These are phyloP conservation scores for Xylaria telfairii DNA, from an alignment of 495 filamentous ascomycete species.

Conservation along the genomic window DNA sequence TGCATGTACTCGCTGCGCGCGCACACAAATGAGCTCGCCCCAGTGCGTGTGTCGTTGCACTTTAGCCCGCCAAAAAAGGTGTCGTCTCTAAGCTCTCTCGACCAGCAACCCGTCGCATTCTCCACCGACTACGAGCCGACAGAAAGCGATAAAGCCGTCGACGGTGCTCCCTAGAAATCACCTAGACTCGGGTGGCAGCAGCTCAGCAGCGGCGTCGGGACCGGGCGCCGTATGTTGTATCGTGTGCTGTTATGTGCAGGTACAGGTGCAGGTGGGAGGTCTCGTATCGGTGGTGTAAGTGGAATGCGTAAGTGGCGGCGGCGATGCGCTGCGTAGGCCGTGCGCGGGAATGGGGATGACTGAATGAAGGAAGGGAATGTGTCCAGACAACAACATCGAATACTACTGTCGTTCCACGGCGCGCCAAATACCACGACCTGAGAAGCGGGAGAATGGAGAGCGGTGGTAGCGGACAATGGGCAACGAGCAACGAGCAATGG, in stretches of 20 bases:
- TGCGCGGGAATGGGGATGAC: background rate
- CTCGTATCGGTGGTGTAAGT: conserved; percentile 3
- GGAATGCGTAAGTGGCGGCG: background rate
- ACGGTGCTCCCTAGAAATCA: background rate
- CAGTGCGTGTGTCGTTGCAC: background rate
- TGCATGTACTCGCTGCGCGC: background rate
- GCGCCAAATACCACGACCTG: background rate
- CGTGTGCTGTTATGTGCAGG: background rate
- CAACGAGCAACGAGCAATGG: background rate
- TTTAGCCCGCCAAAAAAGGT: background rate
- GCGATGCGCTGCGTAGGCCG: background rate
- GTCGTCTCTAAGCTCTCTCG: background rate
- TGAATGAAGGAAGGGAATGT: background rate
- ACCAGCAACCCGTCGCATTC: background rate
- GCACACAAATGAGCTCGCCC: background rate
- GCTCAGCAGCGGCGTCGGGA: background rate
- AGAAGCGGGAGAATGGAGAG: background rate
- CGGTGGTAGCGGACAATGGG: background rate
- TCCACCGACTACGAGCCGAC: conserved; percentile 2
- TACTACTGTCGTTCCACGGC: background rate
- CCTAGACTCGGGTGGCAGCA: background rate
- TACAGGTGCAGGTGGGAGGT: background rate
- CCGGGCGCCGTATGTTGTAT: background rate
- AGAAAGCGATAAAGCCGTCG: background rate
- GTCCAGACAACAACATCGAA: background rate